A percentile compares a stretch with the other conserved stretches of the same genome.
These are phyloP conservation scores for Annulohypoxylon nitens DNA, from an alignment of 495 filamentous ascomycete genomes.

Conservation along the genomic window DNA sequence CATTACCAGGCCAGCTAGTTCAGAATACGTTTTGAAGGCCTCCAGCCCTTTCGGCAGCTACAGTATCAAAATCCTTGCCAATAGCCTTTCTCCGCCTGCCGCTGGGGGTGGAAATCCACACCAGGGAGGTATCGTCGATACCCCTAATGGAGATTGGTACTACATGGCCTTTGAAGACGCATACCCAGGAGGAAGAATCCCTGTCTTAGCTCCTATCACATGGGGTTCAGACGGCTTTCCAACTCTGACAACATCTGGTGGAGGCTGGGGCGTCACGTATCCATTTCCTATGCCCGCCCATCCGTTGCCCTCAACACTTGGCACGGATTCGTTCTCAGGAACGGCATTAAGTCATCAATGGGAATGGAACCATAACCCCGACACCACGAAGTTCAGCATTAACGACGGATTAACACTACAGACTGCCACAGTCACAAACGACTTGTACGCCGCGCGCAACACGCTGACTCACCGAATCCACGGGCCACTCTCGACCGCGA, in stretches of 20 bases:
- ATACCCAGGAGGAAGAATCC: constrained; percentile 12
- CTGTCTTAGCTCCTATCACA: constrained; percentile 6
- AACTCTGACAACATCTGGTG: constrained; percentile 1
- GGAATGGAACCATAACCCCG: constrained; percentile 18
- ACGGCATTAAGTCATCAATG: constrained; percentile 11
- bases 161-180: constrained; percentile 18
- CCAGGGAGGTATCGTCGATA: constrained; percentile 16
- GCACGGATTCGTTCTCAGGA: constrained; percentile 8
- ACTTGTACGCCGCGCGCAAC: constrained; percentile 14
- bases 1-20: not conserved
- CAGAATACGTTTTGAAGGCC: constrained; percentile 17
- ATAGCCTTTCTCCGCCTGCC: constrained; percentile 1
- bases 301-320: not conserved
- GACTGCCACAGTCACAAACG: constrained; percentile 8
- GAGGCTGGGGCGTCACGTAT: constrained; percentile 5
- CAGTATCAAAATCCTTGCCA: constrained; percentile 8
- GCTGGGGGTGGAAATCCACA: constrained; percentile 15
- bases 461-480: constrained; percentile 17
- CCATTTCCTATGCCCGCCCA: constrained; percentile 13
- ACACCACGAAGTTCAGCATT: not conserved
- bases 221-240: constrained; percentile 14
- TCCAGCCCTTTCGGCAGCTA: constrained; percentile 16
- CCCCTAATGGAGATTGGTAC: constrained; percentile 20
- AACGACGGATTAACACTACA: constrained; percentile 10
- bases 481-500: constrained; percentile 9